A percentile compares a stretch with the other conserved stretches of the same genome.
These are phyloP conservation scores for Dactylellina parvicollis DNA, from an alignment of 2,329 filamentous ascomycete genomes.

Conservation along the genomic window DNA sequence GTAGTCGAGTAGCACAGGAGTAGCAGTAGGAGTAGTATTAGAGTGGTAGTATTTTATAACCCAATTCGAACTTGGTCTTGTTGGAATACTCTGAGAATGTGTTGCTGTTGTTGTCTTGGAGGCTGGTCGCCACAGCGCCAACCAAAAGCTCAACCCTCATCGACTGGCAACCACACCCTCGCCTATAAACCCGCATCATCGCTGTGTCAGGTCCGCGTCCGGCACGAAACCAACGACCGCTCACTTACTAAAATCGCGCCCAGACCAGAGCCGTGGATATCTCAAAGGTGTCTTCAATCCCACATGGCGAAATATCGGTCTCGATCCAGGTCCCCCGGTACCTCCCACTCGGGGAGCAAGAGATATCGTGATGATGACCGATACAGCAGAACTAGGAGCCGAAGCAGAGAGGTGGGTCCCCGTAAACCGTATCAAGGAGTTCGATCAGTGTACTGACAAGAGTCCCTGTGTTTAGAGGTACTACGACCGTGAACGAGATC, in stretches of 20 bases:
- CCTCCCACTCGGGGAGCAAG: conserved; percentile 37
- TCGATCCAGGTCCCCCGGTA: conserved; percentile 44
- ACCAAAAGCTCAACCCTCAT: not conserved
- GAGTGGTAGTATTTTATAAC: too few relatives aligned
- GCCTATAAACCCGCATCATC: not conserved
- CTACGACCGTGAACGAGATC: conserved; percentile 55
- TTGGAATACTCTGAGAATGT: not conserved
- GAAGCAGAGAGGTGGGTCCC: conserved; percentile 41
- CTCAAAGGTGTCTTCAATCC: not conserved
- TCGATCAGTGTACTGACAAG: not conserved
- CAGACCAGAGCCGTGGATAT: not conserved
- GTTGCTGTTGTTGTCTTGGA: conserved; percentile 1
- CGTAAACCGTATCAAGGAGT: not conserved
- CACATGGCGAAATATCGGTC: conserved; percentile 51
- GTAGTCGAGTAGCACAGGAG: too few relatives aligned
- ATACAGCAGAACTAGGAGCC: conserved; percentile 46
- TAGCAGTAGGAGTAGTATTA: too few relatives aligned
- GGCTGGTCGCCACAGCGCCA: not conserved
- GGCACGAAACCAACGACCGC: not conserved
- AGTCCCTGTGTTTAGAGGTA: conserved; percentile 22
- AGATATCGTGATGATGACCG: conserved; percentile 51
- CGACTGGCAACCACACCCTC: not conserved
- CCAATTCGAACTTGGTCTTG: too few relatives aligned
- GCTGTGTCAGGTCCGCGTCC: not conserved
- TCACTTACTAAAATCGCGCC: not conserved